Conservation (phyloP, 2,329 filamentous ascomycete species). For the Chaetoscypha palmicola region DNA sequence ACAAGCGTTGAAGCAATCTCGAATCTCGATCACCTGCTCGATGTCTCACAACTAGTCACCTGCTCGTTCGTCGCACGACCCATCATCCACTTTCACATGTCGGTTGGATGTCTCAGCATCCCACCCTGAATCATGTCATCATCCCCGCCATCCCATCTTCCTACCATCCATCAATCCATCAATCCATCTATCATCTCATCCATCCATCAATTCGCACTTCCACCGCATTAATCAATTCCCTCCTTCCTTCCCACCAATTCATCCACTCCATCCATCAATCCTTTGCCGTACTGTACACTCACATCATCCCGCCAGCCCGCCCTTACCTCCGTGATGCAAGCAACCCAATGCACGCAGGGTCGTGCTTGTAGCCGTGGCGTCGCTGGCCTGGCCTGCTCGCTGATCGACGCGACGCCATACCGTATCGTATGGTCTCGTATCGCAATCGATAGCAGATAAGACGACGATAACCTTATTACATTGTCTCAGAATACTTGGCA, state of each 20-base stretch:
- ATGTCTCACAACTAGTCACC: not conserved
- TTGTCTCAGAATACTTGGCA: too few relatives aligned
- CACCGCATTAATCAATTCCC: not conserved
- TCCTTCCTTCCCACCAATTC: not conserved
- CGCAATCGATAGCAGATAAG: conserved; percentile 3
- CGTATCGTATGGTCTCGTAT: too few relatives aligned
- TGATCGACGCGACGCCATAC: not conserved
- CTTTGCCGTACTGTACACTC: too few relatives aligned
- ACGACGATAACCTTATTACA: conserved; percentile 7
- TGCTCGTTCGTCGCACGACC: conserved; percentile 1
- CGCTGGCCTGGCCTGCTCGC: not conserved
- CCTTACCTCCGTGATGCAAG: not conserved
- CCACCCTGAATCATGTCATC: not conserved
- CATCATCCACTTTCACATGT: conserved; percentile 6
- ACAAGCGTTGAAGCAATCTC: not conserved
- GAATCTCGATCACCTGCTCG: not conserved
- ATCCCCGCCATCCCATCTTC: not conserved
- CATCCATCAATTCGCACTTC: not conserved
- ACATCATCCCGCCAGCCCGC: not conserved
- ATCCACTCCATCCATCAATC: not conserved
- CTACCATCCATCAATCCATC: not conserved
- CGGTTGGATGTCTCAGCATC: conserved; percentile 1
- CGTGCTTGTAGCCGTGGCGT: not conserved
- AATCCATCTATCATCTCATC: not conserved
- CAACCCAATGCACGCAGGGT: not conserved